Base-by-base conservation (phyloP, 1,139 yeast species). In the Lodderomyces oxycetoniae region DNA sequence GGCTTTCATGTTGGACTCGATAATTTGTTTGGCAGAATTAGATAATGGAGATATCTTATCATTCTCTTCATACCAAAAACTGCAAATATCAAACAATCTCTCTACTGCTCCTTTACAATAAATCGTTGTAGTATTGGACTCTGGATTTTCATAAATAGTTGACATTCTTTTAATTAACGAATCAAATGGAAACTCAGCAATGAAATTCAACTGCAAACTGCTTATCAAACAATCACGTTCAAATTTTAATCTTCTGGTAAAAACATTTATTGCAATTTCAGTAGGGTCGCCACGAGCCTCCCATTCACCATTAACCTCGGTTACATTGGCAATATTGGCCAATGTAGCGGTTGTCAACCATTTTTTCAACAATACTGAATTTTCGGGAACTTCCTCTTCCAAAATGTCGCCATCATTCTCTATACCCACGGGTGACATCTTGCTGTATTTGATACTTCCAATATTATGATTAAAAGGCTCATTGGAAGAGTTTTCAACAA, bases 201-300 rank as follows among this genome's bases (percentile, higher is more conserved):
- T 39, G n/a, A n/a, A n/a, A n/a, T n/a, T 84, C 93, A 48, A 84
- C 84, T 12, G 94, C 93, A 48, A 68, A 82, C 55, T 84, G 94
- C 17, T 71, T 70, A 13, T 79, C 39, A 21, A 11, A 67, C 59
- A 35, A 75, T 49, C 61, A 45, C 86, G 68, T 9, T 64, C 63
- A 48, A 57, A 70, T 21, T 71, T 72, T 31, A 79, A 56, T 44
- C 91, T 67, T 26, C 74, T 59, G 10, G 77, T 71, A 51, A 83
- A 82, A 0, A 84, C 88, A 50, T 83, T 85, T 42, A 84, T 79
- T 8, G 94, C 91, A 49, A 81, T 76, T 57, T 84, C 94, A 4
- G 94, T 84, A 26, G 94, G 89, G 52, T 84, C 94, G 35, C 93
- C 94, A 47, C 78, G 80, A 10, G 86, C 88, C 46, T 74, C 75